These are phyloP conservation scores for Periglandula ipomoeae DNA, from an alignment of 2,329 filamentous ascomycete genomes.

Conservation along the genomic window DNA sequence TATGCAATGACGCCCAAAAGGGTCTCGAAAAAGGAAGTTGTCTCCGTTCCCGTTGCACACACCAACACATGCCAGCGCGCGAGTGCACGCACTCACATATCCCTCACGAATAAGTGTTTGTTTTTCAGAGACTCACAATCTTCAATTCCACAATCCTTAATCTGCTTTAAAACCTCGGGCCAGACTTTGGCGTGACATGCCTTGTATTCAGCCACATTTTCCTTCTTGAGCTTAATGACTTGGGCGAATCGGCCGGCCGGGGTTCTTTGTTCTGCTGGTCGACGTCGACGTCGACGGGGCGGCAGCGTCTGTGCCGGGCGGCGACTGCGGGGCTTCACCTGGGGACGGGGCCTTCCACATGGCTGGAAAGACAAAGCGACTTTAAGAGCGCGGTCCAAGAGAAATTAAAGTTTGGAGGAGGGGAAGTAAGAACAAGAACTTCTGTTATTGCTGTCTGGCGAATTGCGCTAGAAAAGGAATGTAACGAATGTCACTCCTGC, in stretches of 20 bases:
- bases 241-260: conserved; percentile 56
- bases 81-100: no score
- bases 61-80: no score
- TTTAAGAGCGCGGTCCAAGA: no score
- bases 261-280: conserved; percentile 22
- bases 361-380: background rate
- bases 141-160: conserved; percentile 63
- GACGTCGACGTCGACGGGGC: conserved; percentile 3
- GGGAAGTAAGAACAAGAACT: no score
- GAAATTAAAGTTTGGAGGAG: no score
- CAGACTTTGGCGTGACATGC: conserved; percentile 64
- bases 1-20: background rate
- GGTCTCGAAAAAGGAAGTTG: background rate
- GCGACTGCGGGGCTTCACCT: conserved; percentile 8
- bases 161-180: conserved; percentile 69
- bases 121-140: conserved; percentile 48
- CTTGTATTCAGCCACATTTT: conserved; percentile 61
- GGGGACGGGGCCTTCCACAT: conserved; percentile 19
- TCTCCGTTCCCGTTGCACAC: background rate
- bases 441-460: no score
- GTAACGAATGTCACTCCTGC: no score
- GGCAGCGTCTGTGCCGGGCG: background rate
- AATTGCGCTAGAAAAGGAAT: no score
- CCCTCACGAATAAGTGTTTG: no score
- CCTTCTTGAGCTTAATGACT: conserved; percentile 62